Evolutionary conservation across 768 basidiomycete species (phyloP).

Genomic region (Amanita molliuscula): DNA sequence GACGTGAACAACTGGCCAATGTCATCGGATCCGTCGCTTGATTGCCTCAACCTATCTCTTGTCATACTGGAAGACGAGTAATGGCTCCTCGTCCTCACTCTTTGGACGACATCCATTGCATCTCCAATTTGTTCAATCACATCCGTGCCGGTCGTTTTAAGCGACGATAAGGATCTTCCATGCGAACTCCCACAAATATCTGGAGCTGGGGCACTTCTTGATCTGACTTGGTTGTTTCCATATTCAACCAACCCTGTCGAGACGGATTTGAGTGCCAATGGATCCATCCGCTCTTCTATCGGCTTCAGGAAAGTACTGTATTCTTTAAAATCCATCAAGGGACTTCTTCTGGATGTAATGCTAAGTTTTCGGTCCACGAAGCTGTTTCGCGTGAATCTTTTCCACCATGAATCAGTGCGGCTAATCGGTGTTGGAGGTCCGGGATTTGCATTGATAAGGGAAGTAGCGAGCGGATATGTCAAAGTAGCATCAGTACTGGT

Average conservation of each 20-base stretch:
- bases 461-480: constrained; percentile 21
- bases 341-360: constrained; percentile 22
- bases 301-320: background rate
- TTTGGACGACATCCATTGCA: constrained; percentile 62
- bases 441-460: constrained; percentile 31
- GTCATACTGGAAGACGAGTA: constrained; percentile 19
- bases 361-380: constrained; percentile 49
- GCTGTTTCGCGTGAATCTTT: constrained; percentile 56
- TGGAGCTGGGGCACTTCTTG: background rate
- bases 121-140: constrained; percentile 56
- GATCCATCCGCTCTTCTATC: constrained; percentile 1
- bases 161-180: constrained; percentile 40
- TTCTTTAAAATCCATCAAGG: constrained; percentile 48
- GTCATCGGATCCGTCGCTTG: background rate
- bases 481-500: constrained; percentile 5
- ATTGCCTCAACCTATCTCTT: constrained; percentile 15
- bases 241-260: background rate
- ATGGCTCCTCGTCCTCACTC: constrained; percentile 23
- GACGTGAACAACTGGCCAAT: background rate
- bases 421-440: constrained; percentile 39
- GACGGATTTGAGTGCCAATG: background rate
- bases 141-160: constrained; percentile 59
- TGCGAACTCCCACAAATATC: background rate
- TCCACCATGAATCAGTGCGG: constrained; percentile 72
- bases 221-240: background rate